Conservation (phyloP, 176 grass and related monocot species). For the Bonia amplexicaulis region DNA sequence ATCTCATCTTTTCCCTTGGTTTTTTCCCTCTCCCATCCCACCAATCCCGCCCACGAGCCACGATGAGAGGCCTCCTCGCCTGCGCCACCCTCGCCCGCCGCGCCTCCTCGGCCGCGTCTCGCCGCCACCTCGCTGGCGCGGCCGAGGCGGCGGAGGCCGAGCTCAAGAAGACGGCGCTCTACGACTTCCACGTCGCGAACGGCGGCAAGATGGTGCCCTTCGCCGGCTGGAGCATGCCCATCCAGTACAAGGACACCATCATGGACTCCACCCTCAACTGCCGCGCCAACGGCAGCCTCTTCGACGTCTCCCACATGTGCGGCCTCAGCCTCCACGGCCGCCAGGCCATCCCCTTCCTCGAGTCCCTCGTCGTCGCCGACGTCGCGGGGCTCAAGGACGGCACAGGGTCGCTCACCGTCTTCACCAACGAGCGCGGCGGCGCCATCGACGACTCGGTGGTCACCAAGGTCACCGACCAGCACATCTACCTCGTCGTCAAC, state of each 20-base stretch:
- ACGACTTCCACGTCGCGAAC: slow-evolving; percentile 83
- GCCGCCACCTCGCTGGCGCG: slow-evolving; percentile 54
- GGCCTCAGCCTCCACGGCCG: slow-evolving; percentile 68
- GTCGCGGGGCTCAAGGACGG: slow-evolving; percentile 63
- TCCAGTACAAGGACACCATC: slow-evolving; percentile 98
- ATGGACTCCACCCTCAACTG: slow-evolving; percentile 99
- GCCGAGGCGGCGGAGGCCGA: slow-evolving; percentile 60
- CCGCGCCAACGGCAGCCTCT: slow-evolving; percentile 73
- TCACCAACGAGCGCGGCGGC: slow-evolving; percentile 82
- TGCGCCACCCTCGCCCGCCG: slow-evolving; percentile 62
- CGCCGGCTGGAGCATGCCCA: slow-evolving; percentile 97
- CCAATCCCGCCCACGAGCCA: background rate
- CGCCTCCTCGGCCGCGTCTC: slow-evolving; percentile 4
- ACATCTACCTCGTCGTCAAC: slow-evolving; percentile 95
- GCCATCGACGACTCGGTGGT: slow-evolving; percentile 85
- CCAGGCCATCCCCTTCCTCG: slow-evolving; percentile 66
- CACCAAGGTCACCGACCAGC: slow-evolving; percentile 71
- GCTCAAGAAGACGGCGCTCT: slow-evolving; percentile 92
- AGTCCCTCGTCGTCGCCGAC: slow-evolving; percentile 87
- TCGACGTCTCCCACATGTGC: slow-evolving; percentile 98
- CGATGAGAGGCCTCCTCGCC: slow-evolving; percentile 67
- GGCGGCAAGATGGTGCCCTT: slow-evolving; percentile 98
- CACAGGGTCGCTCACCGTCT: slow-evolving; percentile 72
- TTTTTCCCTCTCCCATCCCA: background rate
- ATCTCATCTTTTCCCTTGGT: background rate